Base-by-base conservation (phyloP, 2,329 filamentous ascomycete genomes). In the Fusarium falciforme region DNA sequence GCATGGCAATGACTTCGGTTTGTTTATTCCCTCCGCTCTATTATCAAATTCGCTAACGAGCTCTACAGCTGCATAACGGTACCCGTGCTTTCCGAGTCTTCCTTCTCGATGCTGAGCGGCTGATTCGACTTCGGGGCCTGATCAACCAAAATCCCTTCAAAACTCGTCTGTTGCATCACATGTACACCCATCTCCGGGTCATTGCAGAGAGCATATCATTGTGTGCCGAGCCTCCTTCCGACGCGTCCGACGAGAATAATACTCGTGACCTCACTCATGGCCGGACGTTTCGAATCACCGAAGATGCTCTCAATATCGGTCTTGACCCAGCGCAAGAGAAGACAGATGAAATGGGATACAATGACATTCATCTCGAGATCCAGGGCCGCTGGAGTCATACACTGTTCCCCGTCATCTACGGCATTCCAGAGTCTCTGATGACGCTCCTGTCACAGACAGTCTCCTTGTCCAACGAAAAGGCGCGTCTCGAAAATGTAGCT, bases 151-250 rank as follows among this genome's bases (percentile, higher is more conserved):
- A 85, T 42, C 84, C 85, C 2, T 81, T 84, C 17, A 84, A 85
- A 22, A 77, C 82, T 1, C 82, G 85, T 3, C 72, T 87, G 0
- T 74, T 87, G 0, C 86, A 87, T 66, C 85, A 87, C 66, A 85
- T 85, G 76, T 87, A 87, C 67, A 84, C 82, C 0, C 85, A 84
- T 59, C 78, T 85, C 7, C 82, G 86, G 0, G 81, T 87, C 0
- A 83, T 87, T 20, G 79, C 84, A n/a, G 85, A 87, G 71, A 87
- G 84, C 40, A 78, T 80, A 27, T 76, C 78, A 0, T 49, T 77
- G 0, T 68, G 67, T n/a, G 64, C 58, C 6, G 76, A 75, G 0
- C 17, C 65, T 3, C 25, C 62, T 0, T 9, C 66, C 0, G 68
- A 67, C 16, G 54, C 29, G 9, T 31, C 8, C 29, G 29, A 31